Evolutionary conservation across 352 stramenopile genomes (phyloP).

Genomic region (Phytophthora nicotianae): DNA sequence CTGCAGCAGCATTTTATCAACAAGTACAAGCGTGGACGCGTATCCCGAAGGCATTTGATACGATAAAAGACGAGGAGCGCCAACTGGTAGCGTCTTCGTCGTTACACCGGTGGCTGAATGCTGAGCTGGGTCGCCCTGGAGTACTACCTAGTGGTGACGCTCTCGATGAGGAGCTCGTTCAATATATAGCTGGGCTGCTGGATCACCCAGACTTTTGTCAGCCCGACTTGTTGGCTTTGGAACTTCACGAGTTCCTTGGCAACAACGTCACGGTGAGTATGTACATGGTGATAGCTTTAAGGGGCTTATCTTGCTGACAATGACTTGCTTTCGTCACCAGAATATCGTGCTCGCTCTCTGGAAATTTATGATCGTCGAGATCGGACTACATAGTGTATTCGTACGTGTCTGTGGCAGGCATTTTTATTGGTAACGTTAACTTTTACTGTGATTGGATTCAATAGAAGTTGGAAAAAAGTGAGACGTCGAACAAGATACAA

Average conservation of each 20-base stretch:
- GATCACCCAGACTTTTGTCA: constrained; percentile 76
- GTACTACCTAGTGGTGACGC: constrained; percentile 32
- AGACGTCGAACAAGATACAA: constrained; percentile 10
- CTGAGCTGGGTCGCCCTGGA: constrained; percentile 47
- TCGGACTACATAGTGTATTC: constrained; percentile 54
- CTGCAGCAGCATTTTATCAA: constrained; percentile 46
- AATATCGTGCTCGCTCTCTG: constrained; percentile 71
- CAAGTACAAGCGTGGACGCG: constrained; percentile 49
- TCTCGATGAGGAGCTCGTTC: constrained; percentile 66
- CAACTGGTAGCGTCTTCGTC: constrained; percentile 17
- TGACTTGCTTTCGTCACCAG: constrained; percentile 30
- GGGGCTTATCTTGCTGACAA: constrained; percentile 1
- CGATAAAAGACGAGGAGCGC: constrained; percentile 38
- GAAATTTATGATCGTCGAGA: constrained; percentile 77
- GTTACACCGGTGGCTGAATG: constrained; percentile 48
- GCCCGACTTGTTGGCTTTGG: constrained; percentile 62
- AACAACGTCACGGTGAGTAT: constrained; percentile 38
- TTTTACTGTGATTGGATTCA: background rate
- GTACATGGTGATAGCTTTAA: constrained; percentile 1
- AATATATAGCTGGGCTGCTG: constrained; percentile 68
- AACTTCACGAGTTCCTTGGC: constrained; percentile 78
- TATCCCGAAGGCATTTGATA: constrained; percentile 54
- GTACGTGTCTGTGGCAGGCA: constrained; percentile 28
- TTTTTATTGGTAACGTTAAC: constrained; percentile 1
- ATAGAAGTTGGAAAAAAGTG: constrained; percentile 18